A percentile compares a stretch with the other conserved stretches of the same genome.
phyloP scores from a whole-genome alignment of 225 moss, liverwort and hornwort genomes.

The Anthoceros angustus region DNA sequence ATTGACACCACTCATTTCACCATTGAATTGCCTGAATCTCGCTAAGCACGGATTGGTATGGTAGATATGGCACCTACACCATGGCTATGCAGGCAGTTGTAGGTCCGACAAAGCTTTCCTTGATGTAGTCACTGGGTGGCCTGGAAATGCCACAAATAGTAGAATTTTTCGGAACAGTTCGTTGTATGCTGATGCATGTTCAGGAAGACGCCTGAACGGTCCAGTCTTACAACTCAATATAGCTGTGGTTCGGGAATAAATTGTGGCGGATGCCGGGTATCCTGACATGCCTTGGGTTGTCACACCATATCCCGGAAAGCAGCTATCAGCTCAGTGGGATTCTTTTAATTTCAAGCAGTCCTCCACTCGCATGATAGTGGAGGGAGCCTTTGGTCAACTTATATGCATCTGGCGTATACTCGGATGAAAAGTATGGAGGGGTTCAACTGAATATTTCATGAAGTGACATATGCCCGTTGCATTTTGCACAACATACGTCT shows the following conservation, averaged over 20 bases:
- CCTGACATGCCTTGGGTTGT: conserved; percentile 14
- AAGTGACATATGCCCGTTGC: conserved; percentile 60
- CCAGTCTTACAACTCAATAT: not conserved
- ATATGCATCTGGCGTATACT: conserved; percentile 34
- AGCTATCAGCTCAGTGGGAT: not conserved
- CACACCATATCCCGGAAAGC: conserved; percentile 10
- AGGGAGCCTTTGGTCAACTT: conserved; percentile 28
- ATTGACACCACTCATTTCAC: not conserved
- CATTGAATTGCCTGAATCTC: not conserved
- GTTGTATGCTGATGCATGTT: conserved; percentile 6
- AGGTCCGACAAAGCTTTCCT: conserved; percentile 10
- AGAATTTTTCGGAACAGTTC: conserved; percentile 7
- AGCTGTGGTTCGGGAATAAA: conserved; percentile 7
- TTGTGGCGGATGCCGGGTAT: conserved; percentile 20
- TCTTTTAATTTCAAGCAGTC: conserved; percentile 8
- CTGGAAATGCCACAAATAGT: not conserved
- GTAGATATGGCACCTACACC: not conserved
- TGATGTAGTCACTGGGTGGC: conserved; percentile 18
- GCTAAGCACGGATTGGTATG: not conserved
- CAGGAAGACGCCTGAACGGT: not conserved
- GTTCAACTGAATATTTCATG: conserved; percentile 47
- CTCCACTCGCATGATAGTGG: conserved; percentile 39
- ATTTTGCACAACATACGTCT: conserved; percentile 65
- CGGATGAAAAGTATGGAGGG: conserved; percentile 63
- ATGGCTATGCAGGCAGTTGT: not conserved